Percentiles rank a stretch among this genome's conserved stretches.
phyloP scores from a whole-genome alignment of 192 early-diverging fungal genomes.

The Haplosporangium gracile region DNA sequence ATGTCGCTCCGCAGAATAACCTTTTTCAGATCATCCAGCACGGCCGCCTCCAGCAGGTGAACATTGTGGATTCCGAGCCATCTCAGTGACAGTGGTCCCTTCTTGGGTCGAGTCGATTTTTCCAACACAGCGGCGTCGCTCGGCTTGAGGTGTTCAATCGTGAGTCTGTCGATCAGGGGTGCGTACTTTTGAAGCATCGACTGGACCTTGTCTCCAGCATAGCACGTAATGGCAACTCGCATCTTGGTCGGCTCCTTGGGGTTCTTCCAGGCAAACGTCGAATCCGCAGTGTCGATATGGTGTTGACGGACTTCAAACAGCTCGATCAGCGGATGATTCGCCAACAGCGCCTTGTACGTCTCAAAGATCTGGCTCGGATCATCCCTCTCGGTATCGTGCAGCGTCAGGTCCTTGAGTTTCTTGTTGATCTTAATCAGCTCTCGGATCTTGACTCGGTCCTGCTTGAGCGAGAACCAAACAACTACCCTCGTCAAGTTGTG shows the following conservation, averaged over 20 bases:
- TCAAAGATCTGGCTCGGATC: conserved; percentile 51
- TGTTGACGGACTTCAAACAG: conserved; percentile 14
- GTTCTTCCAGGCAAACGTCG: conserved; percentile 14
- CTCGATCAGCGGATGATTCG: conserved; percentile 20
- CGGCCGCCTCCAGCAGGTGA: neutral
- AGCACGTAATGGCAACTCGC: conserved; percentile 7
- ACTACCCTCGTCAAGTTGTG: conserved; percentile 2
- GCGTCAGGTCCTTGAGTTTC: conserved; percentile 12
- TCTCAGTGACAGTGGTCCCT: conserved; percentile 30
- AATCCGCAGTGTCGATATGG: neutral
- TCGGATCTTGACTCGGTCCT: conserved; percentile 24
- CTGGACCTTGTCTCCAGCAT: conserved; percentile 29
- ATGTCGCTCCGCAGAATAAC: conserved; percentile 15
- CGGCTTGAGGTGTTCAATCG: conserved; percentile 2
- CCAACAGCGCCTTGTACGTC: conserved; percentile 26
- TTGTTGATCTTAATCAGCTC: conserved; percentile 32
- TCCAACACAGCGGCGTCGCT: conserved; percentile 29
- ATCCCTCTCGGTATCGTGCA: conserved; percentile 15
- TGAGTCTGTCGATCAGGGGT: neutral
- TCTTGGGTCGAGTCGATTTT: conserved; percentile 28
- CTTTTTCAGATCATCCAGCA: conserved; percentile 27
- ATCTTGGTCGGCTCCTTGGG: conserved; percentile 15
- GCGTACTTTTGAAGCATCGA: conserved; percentile 40
- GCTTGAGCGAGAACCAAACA: neutral
- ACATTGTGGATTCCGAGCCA: conserved; percentile 1